These are phyloP conservation scores for Ceriops zippeliana DNA, from an alignment of 345 rosid genomes.

Conservation along the genomic window DNA sequence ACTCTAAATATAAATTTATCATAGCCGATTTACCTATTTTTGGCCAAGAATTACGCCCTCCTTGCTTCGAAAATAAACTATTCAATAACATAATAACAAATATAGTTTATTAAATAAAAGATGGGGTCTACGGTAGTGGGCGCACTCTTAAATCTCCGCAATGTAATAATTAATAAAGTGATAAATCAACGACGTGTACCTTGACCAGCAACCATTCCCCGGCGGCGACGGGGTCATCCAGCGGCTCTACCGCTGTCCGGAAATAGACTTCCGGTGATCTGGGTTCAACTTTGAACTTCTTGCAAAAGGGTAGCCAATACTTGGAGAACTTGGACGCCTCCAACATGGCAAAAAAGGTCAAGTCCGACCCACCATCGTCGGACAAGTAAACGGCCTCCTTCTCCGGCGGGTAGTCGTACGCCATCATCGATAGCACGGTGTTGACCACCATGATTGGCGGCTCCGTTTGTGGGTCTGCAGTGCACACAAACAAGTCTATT, in stretches of 20 bases:
- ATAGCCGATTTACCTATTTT: no score
- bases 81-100: no score
- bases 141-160: no score
- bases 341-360: constrained; percentile 54
- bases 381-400: constrained; percentile 58
- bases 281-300: constrained; percentile 47
- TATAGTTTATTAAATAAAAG: no score
- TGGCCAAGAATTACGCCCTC: no score
- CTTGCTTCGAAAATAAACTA: no score
- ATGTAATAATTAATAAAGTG: no score
- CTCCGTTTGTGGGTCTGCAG: constrained; percentile 64
- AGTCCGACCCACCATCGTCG: constrained; percentile 62
- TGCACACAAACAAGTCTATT: constrained; percentile 68
- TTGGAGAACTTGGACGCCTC: constrained; percentile 53
- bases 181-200: constrained; percentile 10
- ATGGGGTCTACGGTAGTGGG: no score
- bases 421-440: constrained; percentile 60
- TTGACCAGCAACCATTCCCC: neutral
- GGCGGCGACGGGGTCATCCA: neutral
- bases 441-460: constrained; percentile 68
- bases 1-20: no score
- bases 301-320: constrained; percentile 61
- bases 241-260: no score
- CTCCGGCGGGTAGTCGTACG: constrained; percentile 55
- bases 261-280: constrained; percentile 66